Base-by-base conservation (phyloP, 129 eudicot genomes). In the Heracleum sosnowskyi region DNA sequence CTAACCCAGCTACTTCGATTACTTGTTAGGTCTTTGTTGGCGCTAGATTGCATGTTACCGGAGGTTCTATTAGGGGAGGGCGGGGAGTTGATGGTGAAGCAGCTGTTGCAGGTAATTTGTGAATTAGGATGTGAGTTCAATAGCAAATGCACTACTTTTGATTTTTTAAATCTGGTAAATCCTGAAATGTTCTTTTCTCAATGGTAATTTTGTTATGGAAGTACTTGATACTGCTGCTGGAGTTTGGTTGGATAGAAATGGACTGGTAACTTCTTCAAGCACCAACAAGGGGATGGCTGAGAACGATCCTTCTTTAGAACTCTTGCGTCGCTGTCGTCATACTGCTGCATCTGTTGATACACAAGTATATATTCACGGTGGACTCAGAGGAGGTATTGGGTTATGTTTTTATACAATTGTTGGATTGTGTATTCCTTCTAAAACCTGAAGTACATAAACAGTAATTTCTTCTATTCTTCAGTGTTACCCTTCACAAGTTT, bases 161-260 rank as follows among this genome's bases (percentile, higher is more conserved):
- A 49, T 71, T 33, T 69, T 11, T n/a, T 35, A 15, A 11, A 80
- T 39, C 39, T 77, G n/a, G 39, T 33, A 64, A 63, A 37, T 16
- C 39, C 76, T 49, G 18, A 69, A 36, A 39, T 11, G 4, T 72
- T n/a, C 33, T 64, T 51, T 78, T 68, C 11, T 73, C 18, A 44
- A 16, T 77, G 60, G 17, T 55, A 70, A 57, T 76, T 76, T 1
- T 79, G 74, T 70, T 35, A 46, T 78, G 36, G 81, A 85, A 95
- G 98, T 95, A 31, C 81, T 95, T 89, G 98, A 95, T 85, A 95
- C 98, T 79, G 97, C 98, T 72, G 98, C 98, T 85, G 98, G 98
- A 74, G 96, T 87, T 77, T 95, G 98, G 98, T 81, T 91, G 31
- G 98, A 95, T 81, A 90, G 90, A 82, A 87, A 90, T 78, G 98